phyloP scores from a whole-genome alignment of 495 filamentous ascomycete genomes.

The Penicillium fimorum region DNA sequence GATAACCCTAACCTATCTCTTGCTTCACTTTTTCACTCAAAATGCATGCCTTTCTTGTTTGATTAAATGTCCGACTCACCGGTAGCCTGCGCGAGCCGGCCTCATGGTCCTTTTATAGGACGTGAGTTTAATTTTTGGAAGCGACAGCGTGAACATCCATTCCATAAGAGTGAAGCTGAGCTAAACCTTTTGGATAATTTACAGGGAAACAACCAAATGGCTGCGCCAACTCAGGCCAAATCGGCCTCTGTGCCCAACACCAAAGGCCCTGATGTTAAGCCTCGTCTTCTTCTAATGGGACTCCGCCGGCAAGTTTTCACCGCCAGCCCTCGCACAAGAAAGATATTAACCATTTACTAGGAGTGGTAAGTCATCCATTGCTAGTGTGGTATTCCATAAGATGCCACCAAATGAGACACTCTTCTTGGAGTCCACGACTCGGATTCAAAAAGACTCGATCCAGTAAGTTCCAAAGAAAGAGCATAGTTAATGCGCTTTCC shows the following conservation, averaged over 20 bases:
- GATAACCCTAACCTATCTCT: neutral
- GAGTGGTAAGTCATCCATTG: conserved; percentile 96
- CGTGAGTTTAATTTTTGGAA: conserved; percentile 10
- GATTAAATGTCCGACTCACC: conserved; percentile 5
- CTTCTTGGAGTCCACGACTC: conserved; percentile 89
- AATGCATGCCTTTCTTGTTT: conserved; percentile 16
- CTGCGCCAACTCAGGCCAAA: conserved; percentile 28
- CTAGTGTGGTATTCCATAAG: conserved; percentile 96
- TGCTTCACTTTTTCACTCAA: neutral
- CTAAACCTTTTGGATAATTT: conserved; percentile 39
- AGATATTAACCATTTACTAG: conserved; percentile 44
- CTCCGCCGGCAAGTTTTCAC: conserved; percentile 70
- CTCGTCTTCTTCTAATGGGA: conserved; percentile 89
- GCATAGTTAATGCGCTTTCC: neutral
- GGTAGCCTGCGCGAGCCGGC: conserved; percentile 14
- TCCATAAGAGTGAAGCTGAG: conserved; percentile 31
- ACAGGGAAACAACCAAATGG: conserved; percentile 35
- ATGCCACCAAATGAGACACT: conserved; percentile 92
- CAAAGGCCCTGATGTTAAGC: conserved; percentile 59
- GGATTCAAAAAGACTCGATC: conserved; percentile 88
- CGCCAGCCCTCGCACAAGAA: neutral
- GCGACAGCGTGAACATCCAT: conserved; percentile 8
- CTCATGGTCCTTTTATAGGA: conserved; percentile 8
- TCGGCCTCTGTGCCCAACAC: conserved; percentile 28
- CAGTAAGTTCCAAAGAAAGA: conserved; percentile 56